phyloP scores from a whole-genome alignment of 1,139 yeast species.

The Candida tunisiensis region DNA sequence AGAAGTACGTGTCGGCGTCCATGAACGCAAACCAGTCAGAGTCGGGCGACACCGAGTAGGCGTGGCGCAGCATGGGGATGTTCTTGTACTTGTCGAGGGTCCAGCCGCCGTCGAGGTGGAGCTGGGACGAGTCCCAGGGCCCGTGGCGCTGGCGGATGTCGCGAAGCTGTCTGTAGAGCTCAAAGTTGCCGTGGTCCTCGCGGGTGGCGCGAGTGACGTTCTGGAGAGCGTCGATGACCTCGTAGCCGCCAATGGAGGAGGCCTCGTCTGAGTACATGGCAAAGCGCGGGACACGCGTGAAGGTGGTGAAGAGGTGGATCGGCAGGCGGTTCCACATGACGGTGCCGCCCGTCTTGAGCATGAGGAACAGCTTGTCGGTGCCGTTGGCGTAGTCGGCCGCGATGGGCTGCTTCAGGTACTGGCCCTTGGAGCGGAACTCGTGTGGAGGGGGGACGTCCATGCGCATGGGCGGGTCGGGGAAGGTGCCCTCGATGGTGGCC shows the following conservation, averaged over 20 bases:
- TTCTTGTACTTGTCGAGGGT: slow-evolving; percentile 8
- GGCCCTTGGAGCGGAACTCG: not conserved
- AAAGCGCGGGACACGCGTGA: slow-evolving; percentile 17
- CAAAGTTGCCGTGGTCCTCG: slow-evolving; percentile 1
- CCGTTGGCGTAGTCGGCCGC: not conserved
- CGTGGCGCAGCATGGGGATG: slow-evolving; percentile 9
- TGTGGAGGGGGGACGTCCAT: not conserved
- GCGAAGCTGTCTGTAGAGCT: slow-evolving; percentile 13
- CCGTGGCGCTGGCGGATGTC: slow-evolving; percentile 11
- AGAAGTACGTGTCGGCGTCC: slow-evolving; percentile 15
- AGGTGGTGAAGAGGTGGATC: slow-evolving; percentile 18
- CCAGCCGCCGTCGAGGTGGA: slow-evolving; percentile 9
- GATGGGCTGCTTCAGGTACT: not conserved
- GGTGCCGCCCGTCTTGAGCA: slow-evolving; percentile 22
- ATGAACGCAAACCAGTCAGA: slow-evolving; percentile 13
- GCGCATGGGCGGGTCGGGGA: no score
- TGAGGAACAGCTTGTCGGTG: slow-evolving; percentile 12
- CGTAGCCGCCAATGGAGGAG: slow-evolving; percentile 17
- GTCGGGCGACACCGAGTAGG: slow-evolving; percentile 7
- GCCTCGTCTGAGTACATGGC: slow-evolving; percentile 19
- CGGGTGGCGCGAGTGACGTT: slow-evolving; percentile 9
- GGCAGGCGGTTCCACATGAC: slow-evolving; percentile 22
- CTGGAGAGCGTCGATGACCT: slow-evolving; percentile 15
- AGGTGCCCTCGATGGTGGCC: no score
- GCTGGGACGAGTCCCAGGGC: slow-evolving; percentile 8